phyloP scores from a whole-genome alignment of 192 early-diverging fungal species.

The Rhizoclosmatium globosum region DNA sequence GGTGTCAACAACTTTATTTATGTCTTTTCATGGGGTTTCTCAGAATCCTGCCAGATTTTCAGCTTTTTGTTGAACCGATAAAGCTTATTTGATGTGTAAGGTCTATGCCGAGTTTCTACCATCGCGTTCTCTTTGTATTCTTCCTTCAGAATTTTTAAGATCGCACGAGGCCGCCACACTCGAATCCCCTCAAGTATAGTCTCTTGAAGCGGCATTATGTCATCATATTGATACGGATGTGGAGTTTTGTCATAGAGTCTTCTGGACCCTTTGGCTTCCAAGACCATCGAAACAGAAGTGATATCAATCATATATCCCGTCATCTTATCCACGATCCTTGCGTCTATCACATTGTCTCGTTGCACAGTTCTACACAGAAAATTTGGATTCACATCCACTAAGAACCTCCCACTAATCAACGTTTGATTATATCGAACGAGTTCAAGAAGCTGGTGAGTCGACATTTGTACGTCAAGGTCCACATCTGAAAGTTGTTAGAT shows the following conservation, averaged over 20 bases:
- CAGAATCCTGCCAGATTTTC: background rate
- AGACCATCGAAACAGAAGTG: slow-evolving; percentile 1
- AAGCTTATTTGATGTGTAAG: background rate
- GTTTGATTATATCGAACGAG: slow-evolving; percentile 26
- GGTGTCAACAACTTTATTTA: too few species aligned
- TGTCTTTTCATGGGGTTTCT: too few species aligned
- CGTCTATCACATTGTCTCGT: slow-evolving; percentile 18
- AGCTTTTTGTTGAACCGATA: background rate
- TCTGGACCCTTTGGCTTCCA: background rate
- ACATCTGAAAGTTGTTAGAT: background rate
- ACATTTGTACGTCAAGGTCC: slow-evolving; percentile 21
- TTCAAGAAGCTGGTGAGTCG: background rate
- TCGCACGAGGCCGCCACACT: slow-evolving; percentile 16
- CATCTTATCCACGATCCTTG: slow-evolving; percentile 15
- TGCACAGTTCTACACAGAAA: background rate
- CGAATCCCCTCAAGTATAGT: slow-evolving; percentile 12
- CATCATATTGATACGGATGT: slow-evolving; percentile 9
- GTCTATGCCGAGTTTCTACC: background rate
- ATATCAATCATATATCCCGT: slow-evolving; percentile 31
- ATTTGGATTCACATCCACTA: slow-evolving; percentile 18
- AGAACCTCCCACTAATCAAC: slow-evolving; percentile 8
- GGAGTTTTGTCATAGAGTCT: background rate
- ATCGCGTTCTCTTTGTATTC: slow-evolving; percentile 28
- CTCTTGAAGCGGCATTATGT: slow-evolving; percentile 24
- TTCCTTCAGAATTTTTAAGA: slow-evolving; percentile 16